Conservation (phyloP, 345 rosid species). For the Rhodomyrtus tomentosa region DNA sequence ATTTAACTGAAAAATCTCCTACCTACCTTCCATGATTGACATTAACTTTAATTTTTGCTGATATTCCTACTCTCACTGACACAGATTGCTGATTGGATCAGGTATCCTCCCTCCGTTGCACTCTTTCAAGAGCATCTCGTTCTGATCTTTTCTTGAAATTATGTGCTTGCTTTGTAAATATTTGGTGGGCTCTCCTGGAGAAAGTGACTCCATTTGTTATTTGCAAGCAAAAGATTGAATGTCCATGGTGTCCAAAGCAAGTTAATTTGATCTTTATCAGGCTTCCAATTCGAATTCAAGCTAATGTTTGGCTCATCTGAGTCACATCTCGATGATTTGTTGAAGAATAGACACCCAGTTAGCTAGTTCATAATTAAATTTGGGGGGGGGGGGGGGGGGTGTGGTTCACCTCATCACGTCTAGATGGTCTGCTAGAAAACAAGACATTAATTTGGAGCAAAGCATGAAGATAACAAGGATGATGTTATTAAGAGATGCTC, state of each 20-base stretch:
- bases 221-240: neutral
- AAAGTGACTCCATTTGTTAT: neutral
- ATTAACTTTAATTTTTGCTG: neutral
- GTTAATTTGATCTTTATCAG: neutral
- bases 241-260: neutral
- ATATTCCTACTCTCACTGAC: neutral
- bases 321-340: neutral
- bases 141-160: neutral
- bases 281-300: neutral
- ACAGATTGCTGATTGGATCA: neutral
- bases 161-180: neutral
- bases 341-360: neutral
- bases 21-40: neutral
- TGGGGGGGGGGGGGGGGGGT: neutral
- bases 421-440: neutral
- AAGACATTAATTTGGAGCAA: neutral
- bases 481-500: neutral
- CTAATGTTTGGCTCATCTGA: no score
- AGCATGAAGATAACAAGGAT: neutral
- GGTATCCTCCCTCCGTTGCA: neutral
- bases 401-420: neutral
- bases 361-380: neutral
- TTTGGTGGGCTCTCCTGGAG: neutral
- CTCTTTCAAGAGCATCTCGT: neutral
- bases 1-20: neutral